Base-by-base conservation (phyloP, 768 basidiomycete genomes). In the Pilatotrama ljubarskyi region DNA sequence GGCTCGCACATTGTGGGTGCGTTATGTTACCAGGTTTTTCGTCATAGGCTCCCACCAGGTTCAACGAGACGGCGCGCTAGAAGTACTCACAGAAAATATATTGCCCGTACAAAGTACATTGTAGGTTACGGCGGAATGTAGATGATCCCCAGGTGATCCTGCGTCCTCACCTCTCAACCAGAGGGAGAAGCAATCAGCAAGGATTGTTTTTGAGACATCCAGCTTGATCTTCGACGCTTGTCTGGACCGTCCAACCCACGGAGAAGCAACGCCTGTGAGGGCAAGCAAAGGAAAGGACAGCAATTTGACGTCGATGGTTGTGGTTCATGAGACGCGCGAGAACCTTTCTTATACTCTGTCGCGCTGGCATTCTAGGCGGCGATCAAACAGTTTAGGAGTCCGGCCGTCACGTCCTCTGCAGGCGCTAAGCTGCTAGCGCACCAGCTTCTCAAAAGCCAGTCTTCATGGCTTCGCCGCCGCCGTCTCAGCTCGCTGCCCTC, bases 11-110 rank as follows among this genome's bases (percentile, higher is more conserved):
- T 69, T 78, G 84, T 55, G 86, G 90, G 78, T 88, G 84, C 76
- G 84, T 93, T 72, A 82, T 77, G 87, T 93, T 92, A 93, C 90
- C 90, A 93, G 90, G 86, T 77, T 86, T 82, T 75, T 92, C 90
- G 72, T 93, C 91, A 72, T 82, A 70, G 88, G 83, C 78, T 69
- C 72, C 58, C 63, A 42, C 60, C 29, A 10, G 40, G 20, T 49
- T 37, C 37, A 37, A 36, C 59, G 62, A 40, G 25, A 63, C 20
- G n/a, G 46, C 18, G 24, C 14, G 41, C 55, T 64, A 20, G 29
- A 18, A 24, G 57, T 66, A 58, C 58, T 59, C 63, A 59, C 58
- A 56, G 18, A 35, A 8, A 1, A 50, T 59, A 35, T 52, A 55
- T 43, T 56, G 41, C 49, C 18, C 40, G 55, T 22, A 37, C 22